Evolutionary conservation across 2,329 filamentous ascomycete genomes (phyloP), one percentile per base, ranked within the genome.

Genomic region (Xylaria sp.): DNA sequence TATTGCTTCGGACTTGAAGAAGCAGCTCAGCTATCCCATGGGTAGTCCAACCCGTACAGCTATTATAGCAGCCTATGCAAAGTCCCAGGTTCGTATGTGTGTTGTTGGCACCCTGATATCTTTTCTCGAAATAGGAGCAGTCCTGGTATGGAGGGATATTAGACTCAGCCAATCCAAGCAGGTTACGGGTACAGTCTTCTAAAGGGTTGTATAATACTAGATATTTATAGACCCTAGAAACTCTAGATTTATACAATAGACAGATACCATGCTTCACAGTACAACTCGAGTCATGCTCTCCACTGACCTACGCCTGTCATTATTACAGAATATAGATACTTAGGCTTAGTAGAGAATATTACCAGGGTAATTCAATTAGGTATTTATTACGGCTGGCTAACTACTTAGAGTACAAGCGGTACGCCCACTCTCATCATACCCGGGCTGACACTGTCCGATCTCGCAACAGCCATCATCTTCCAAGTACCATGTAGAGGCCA

Each of bases 21-120:
- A 73, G 54, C 80, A 81, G 67, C 71, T 80, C 17, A 76, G 75
- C 55, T 81, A 80, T 68, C 75, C 75, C 11, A 64, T 78, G 54
- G 79, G 80, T 0, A 74, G 71, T 34, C 72, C 75, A 1, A 76
- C 75, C 8, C 77, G 79, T n/a, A 61, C 73, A 24, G 80, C 78
- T 39, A 79, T 81, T 47, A 74, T 78, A 8, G 64, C 67, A 3
- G 79, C 80, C 1, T 81, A 81, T 58, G 77, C 75, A 54, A 75
- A 75, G n/a, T 76, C 79, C 7, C 80, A 81, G 63, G 71, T 73
- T 53, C 76, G 76, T 24, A 80, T 81, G 79, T 79, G 80, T 66
- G 75, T 81, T 12, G 74, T 78, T 5, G 77, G 77, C 3, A 75
- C 73, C 1, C 55, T 75, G 21, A 64, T 78, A 48, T 76, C 76